Percentiles rank a stretch among this genome's conserved stretches.
phyloP scores from a whole-genome alignment of 495 filamentous ascomycete species.

The Hypoxylon lienhwacheense region DNA sequence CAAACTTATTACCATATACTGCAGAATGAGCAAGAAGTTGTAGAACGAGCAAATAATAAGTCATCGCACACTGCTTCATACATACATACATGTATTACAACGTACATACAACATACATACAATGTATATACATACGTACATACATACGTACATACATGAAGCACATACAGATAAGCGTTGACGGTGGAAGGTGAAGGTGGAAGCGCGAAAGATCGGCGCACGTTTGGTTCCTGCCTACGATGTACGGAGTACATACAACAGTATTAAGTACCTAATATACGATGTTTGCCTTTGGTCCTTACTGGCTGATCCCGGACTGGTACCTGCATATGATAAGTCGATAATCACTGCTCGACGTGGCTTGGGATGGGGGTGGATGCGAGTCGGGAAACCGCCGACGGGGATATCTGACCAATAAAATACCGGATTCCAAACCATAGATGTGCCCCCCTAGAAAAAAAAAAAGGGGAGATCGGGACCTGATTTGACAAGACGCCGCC shows the following conservation, averaged over 20 bases:
- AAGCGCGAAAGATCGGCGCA: background rate
- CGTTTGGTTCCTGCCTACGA: too few species aligned
- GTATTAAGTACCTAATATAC: too few species aligned
- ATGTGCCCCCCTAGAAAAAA: slow-evolving; percentile 5
- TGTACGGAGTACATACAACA: too few species aligned
- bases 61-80: too few species aligned
- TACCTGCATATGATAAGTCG: slow-evolving; percentile 34
- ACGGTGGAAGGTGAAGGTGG: background rate
- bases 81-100: too few species aligned
- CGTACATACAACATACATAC: too few species aligned
- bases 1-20: slow-evolving; percentile 23
- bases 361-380: slow-evolving; percentile 14
- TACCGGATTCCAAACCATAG: too few species aligned
- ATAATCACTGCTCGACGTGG: slow-evolving; percentile 25
- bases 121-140: too few species aligned
- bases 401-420: slow-evolving; percentile 23
- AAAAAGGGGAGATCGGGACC: background rate
- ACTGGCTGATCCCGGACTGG: slow-evolving; percentile 22
- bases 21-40: slow-evolving; percentile 34
- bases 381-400: slow-evolving; percentile 20
- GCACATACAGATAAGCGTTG: too few species aligned
- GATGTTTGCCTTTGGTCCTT: slow-evolving; percentile 18
- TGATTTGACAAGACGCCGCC: slow-evolving; percentile 21
- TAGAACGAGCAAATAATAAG: too few species aligned
- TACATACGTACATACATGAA: too few species aligned